These are phyloP conservation scores for Hymenoscyphus occultus DNA, from an alignment of 2,329 filamentous ascomycete species.

Conservation along the genomic window DNA sequence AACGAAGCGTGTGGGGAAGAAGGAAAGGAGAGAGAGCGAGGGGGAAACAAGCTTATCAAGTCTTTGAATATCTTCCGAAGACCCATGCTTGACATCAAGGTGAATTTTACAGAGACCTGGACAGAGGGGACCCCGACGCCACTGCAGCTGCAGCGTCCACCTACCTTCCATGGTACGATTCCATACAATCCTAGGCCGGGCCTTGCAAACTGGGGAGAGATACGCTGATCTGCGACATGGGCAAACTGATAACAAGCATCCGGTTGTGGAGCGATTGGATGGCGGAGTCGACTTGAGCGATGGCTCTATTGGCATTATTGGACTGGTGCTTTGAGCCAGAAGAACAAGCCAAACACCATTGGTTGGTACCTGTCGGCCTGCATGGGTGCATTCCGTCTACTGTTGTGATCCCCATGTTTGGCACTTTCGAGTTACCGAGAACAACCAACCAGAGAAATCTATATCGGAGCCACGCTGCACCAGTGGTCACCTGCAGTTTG, in stretches of 20 bases:
- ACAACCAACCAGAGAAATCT: neutral
- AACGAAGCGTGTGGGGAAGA: neutral
- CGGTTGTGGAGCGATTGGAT: neutral
- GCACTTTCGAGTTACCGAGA: neutral
- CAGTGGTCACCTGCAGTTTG: neutral
- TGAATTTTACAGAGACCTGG: neutral
- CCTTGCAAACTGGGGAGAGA: neutral
- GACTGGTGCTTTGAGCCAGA: neutral
- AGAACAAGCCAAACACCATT: neutral
- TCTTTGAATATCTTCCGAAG: neutral
- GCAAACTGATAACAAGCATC: neutral
- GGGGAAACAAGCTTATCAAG: conserved; percentile 12
- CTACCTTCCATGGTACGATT: conserved; percentile 14
- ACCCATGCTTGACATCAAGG: conserved; percentile 9
- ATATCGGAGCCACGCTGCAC: neutral
- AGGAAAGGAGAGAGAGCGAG: conserved; percentile 2
- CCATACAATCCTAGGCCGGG: neutral
- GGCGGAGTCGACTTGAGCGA: neutral
- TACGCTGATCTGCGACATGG: conserved; percentile 1
- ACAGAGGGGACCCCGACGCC: neutral
- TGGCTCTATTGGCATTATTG: neutral
- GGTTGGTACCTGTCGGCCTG: conserved; percentile 10
- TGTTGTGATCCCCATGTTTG: conserved; percentile 2
- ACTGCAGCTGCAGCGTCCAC: neutral
- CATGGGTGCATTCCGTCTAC: neutral